Conservation (phyloP, 169 alveolate species). For the Cryptosporidium sp. region DNA sequence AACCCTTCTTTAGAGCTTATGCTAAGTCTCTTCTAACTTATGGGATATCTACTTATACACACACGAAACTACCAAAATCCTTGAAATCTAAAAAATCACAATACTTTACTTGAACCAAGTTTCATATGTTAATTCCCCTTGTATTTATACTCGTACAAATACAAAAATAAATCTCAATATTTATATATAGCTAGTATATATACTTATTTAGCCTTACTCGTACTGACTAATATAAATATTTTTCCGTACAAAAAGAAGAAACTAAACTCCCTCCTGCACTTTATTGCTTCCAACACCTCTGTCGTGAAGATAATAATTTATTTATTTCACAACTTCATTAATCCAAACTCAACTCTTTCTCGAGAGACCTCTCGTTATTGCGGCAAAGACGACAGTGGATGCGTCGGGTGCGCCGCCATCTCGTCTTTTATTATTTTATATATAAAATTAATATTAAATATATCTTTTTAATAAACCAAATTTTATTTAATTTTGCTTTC, state of each 20-base stretch:
- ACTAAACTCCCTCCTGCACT: conserved; percentile 60
- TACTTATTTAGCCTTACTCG: conserved; percentile 34
- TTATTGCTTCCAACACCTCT: conserved; percentile 33
- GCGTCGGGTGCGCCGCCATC: conserved; percentile 38
- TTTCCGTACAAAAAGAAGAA: conserved; percentile 45
- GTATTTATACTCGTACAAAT: conserved; percentile 32
- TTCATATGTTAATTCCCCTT: conserved; percentile 45
- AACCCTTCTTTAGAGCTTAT: conserved; percentile 75
- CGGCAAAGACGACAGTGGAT: conserved; percentile 42
- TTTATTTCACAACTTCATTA: not conserved
- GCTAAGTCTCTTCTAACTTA: conserved; percentile 77
- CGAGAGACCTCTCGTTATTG: conserved; percentile 74
- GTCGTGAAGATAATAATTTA: conserved; percentile 13
- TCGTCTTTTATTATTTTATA: not conserved
- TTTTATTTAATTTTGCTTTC: not conserved
- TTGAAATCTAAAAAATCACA: conserved; percentile 71
- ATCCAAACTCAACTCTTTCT: conserved; percentile 33
- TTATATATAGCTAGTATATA: conserved; percentile 45
- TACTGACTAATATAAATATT: conserved; percentile 19
- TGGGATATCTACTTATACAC: conserved; percentile 76
- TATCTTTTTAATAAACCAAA: not conserved
- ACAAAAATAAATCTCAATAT: conserved; percentile 41
- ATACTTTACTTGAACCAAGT: conserved; percentile 70
- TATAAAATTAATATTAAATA: not conserved
- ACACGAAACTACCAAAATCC: conserved; percentile 77